A percentile compares a stretch with the other conserved stretches of the same genome.
phyloP scores from a whole-genome alignment of 1,284 basidiomycete genomes.

The Calocybe gambosa region DNA sequence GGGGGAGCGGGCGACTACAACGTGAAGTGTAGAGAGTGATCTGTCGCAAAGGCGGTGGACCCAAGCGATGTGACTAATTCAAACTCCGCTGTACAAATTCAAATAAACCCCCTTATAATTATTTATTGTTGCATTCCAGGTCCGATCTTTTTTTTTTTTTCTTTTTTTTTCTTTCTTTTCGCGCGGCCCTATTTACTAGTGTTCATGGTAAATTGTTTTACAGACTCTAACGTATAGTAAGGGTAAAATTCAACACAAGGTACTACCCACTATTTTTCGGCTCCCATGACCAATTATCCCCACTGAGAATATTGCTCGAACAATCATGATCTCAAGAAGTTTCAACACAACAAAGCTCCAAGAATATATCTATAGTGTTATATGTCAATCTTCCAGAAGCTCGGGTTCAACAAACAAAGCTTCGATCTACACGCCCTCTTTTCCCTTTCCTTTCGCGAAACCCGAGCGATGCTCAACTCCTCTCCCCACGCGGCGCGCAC shows the following conservation, averaged over 20 bases:
- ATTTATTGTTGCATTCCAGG: background rate
- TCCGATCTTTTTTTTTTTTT: background rate
- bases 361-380: background rate
- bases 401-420: slow-evolving; percentile 1
- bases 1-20: slow-evolving; percentile 13
- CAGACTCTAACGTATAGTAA: no score
- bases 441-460: background rate
- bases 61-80: slow-evolving; percentile 18
- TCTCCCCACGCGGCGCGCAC: no score
- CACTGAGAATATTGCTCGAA: slow-evolving; percentile 1
- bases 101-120: slow-evolving; percentile 6
- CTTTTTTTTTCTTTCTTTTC: background rate
- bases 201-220: no score
- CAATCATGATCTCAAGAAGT: slow-evolving; percentile 10
- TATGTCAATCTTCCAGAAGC: background rate
- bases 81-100: slow-evolving; percentile 15
- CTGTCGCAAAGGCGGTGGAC: slow-evolving; percentile 14
- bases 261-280: background rate
- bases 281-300: background rate
- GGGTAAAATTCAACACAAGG: background rate
- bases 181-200: background rate
- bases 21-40: slow-evolving; percentile 10
- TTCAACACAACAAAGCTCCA: slow-evolving; percentile 1
- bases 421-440: background rate
- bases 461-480: background rate